Evolutionary conservation across 2,329 filamentous ascomycete species (phyloP).

Genomic region (Dothiorella sarmentorum): DNA sequence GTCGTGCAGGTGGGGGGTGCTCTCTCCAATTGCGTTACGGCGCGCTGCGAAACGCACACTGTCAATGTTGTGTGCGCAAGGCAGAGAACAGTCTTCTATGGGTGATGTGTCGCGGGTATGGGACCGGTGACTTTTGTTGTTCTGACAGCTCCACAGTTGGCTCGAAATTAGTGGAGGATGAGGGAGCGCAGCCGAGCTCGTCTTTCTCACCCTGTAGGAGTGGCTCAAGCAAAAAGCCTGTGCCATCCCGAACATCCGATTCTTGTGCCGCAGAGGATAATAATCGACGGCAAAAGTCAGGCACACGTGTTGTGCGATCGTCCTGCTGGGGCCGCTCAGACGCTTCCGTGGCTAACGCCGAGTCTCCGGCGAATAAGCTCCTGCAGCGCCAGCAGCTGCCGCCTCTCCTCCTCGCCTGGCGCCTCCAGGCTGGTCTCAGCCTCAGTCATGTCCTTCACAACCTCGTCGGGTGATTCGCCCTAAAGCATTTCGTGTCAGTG

Average conservation of each 20-base stretch:
- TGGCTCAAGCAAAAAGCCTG: conserved; percentile 4
- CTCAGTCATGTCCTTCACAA: conserved; percentile 23
- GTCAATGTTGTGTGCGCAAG: not conserved
- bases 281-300: not conserved
- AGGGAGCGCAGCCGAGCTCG: conserved; percentile 10
- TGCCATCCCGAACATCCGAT: conserved; percentile 6
- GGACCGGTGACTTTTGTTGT: not conserved
- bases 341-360: conserved; percentile 10
- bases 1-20: not conserved
- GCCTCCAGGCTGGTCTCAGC: not conserved
- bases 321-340: conserved; percentile 4
- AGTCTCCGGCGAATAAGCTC: conserved; percentile 19
- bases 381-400: conserved; percentile 16
- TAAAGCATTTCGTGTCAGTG: conserved; percentile 36
- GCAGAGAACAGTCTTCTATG: not conserved
- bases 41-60: not conserved
- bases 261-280: not conserved
- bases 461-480: conserved; percentile 38
- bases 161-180: conserved; percentile 7
- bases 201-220: not conserved
- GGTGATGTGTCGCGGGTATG: not conserved
- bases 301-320: conserved; percentile 6
- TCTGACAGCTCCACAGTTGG: not conserved
- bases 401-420: conserved; percentile 17
- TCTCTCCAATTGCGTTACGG: not conserved